Evolutionary conservation across 805 yeast species (phyloP), one percentile per base, ranked within the genome.

Genomic region (Kodamaea hsintzibuensis): DNA sequence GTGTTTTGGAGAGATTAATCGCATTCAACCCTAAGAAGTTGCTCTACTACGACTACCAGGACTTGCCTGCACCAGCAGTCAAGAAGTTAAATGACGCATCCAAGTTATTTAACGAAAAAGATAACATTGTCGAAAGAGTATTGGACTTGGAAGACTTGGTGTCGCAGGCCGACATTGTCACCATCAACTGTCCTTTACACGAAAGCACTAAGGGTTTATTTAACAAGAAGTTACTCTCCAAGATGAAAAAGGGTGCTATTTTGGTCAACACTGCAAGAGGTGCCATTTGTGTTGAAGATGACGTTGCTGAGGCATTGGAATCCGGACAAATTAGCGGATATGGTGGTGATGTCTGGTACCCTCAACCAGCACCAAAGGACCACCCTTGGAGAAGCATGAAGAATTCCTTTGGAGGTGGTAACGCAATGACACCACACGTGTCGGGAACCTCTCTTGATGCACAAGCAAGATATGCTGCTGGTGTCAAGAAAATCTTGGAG

Each of bases 291-390:
- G 84, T 79, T 53, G 86, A 82, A 49, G 79, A 86, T 64, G 95
- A 85, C 61, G 88, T 88, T 58, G 91, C 90, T 0, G 91, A 77
- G 13, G 93, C 93, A 1, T 81, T 88, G 42, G 66, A 76, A 53
- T 72, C 82, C 38, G 95, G 95, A 48, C 85, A 85, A 62, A 68
- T 88, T 47, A 77, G 86, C 62, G 93, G 92, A 50, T 88, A 88
- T 67, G 95, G 92, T 63, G 93, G 93, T 62, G 95, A 88, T 70
- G 93, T 88, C 51, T 88, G 93, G 91, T 80, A 64, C 74, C 86
- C 86, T 16, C 96, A 88, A 71, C 96, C 96, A 44, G 89, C 93
- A 25, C 91, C 91, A 58, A 73, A 74, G 51, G 79, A 79, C 67
- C 91, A 87, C 65, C 91, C 91, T 59, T 88, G 95, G 95, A 79